These are phyloP conservation scores for Excoecaria cochinchinensis DNA, from an alignment of 345 rosid genomes.

Conservation along the genomic window DNA sequence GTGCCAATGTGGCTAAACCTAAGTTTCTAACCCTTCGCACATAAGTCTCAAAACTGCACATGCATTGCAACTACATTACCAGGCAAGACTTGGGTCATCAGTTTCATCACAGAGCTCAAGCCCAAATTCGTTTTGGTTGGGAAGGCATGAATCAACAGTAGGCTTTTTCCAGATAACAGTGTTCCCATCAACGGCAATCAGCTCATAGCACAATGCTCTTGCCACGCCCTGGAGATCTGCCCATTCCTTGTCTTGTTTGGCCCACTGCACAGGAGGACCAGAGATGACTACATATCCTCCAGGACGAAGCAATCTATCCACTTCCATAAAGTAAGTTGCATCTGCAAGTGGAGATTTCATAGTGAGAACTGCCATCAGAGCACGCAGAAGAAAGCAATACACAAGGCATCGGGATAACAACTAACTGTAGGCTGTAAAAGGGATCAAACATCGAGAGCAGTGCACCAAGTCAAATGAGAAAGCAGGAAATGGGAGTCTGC, in stretches of 20 bases:
- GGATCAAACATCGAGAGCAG: conserved; percentile 92
- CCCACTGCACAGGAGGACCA: conserved; percentile 99
- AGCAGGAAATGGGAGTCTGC: conserved; percentile 92
- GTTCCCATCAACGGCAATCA: conserved; percentile 87
- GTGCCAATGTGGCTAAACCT: background rate
- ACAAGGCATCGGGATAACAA: conserved; percentile 16
- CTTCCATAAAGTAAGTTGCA: conserved; percentile 92
- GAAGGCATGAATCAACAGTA: conserved; percentile 63
- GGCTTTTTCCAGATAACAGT: conserved; percentile 97
- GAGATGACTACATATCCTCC: conserved; percentile 95
- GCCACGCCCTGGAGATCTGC: conserved; percentile 97
- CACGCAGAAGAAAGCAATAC: conserved; percentile 5
- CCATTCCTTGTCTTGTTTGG: conserved; percentile 98
- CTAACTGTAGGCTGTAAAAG: conserved; percentile 96
- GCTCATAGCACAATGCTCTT: conserved; percentile 80
- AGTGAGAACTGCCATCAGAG: conserved; percentile 20
- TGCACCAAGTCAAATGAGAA: conserved; percentile 83
- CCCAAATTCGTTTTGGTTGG: conserved; percentile 72
- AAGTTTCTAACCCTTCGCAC: background rate
- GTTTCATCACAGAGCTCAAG: conserved; percentile 71
- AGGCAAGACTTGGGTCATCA: conserved; percentile 65
- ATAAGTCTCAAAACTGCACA: conserved; percentile 12
- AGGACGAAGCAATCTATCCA: conserved; percentile 83
- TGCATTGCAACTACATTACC: conserved; percentile 47
- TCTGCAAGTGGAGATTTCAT: conserved; percentile 50